Conservation (phyloP, 129 eudicot genomes). For the Chrysanthemum lavandulifolium region DNA sequence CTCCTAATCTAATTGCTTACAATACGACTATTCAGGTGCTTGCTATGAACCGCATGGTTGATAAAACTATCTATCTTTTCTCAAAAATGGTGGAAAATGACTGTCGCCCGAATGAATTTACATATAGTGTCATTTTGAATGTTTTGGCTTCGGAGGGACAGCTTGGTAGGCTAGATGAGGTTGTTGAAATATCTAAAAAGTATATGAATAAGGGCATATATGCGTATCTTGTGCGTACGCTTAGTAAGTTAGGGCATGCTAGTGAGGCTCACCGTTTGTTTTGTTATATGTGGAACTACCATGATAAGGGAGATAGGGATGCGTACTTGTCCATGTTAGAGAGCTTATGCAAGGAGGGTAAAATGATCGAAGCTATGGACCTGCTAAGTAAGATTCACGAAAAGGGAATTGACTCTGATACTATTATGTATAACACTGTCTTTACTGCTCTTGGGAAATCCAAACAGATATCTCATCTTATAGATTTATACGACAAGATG, state of each 20-base stretch:
- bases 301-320: slow-evolving; percentile 82
- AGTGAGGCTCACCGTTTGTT: slow-evolving; percentile 93
- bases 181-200: slow-evolving; percentile 65
- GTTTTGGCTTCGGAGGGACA: slow-evolving; percentile 75
- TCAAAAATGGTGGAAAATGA: slow-evolving; percentile 80
- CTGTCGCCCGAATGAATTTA: slow-evolving; percentile 88
- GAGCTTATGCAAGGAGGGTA: slow-evolving; percentile 71
- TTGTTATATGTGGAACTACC: slow-evolving; percentile 92
- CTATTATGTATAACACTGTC: slow-evolving; percentile 77
- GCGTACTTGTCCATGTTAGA: slow-evolving; percentile 85
- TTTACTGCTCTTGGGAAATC: slow-evolving; percentile 80
- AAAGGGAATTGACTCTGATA: slow-evolving; percentile 73
- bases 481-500: slow-evolving; percentile 79
- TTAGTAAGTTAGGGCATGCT: slow-evolving; percentile 88
- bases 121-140: slow-evolving; percentile 69
- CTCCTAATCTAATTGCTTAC: slow-evolving; percentile 73
- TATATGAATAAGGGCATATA: slow-evolving; percentile 79
- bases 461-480: slow-evolving; percentile 67
- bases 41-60: slow-evolving; percentile 63
- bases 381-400: slow-evolving; percentile 70
- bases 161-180: slow-evolving; percentile 81
- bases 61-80: slow-evolving; percentile 69
- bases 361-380: slow-evolving; percentile 73
- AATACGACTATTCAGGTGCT: slow-evolving; percentile 80
- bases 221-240: slow-evolving; percentile 75